Evolutionary conservation across 192 early-diverging fungal genomes (phyloP), one percentile per base, ranked within the genome.

Genomic region (Entomortierella beljakovae): DNA sequence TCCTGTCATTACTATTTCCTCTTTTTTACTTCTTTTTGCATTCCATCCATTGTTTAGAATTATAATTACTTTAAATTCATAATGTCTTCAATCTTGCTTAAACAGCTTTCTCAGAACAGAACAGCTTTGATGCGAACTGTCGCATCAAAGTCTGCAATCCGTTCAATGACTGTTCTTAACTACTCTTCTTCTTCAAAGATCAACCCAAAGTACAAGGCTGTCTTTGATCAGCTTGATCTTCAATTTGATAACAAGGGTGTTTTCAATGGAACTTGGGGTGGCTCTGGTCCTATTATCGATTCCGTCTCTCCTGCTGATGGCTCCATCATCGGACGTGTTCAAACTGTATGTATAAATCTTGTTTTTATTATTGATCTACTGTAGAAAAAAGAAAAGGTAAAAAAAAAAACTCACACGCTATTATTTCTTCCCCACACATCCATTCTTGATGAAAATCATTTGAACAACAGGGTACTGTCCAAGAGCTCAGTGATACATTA

Each of bases 301-400:
- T 89, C 91, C 2, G 64, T 87, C 61, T 91, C 86, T 80, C 91
- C 92, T 29, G 92, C 92, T n/a, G 94, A 94, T 42, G 93, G 94
- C 83, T 87, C 93, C 60, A 84, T 94, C 33, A 91, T 98, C 59
- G 97, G 90, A 38, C 83, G 88, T 57, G 93, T 96, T 26, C 84
- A 86, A 46, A 90, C 89, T 11, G 95, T 88, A 83, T 74, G 83
- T 59, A 22, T 40, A 28, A 23, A 18, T 50, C 15, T 50, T 6
- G 18, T 49, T 53, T 16, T 33, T 46, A 3, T 53, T 61, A 18
- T 50, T 65, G 3, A n/a, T n/a, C 25, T 46, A 10, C 29, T 33
- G 28, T 18, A 7, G 7, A 23, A 28, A 10, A 28, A 1, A 26
- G 13, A 26, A 28, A 55, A 18, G 0, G 29, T 11, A 26, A 34